Evolutionary conservation across 306 rosid species (phyloP), one percentile per base, ranked within the genome.

Genomic region (Cercis canadensis): DNA sequence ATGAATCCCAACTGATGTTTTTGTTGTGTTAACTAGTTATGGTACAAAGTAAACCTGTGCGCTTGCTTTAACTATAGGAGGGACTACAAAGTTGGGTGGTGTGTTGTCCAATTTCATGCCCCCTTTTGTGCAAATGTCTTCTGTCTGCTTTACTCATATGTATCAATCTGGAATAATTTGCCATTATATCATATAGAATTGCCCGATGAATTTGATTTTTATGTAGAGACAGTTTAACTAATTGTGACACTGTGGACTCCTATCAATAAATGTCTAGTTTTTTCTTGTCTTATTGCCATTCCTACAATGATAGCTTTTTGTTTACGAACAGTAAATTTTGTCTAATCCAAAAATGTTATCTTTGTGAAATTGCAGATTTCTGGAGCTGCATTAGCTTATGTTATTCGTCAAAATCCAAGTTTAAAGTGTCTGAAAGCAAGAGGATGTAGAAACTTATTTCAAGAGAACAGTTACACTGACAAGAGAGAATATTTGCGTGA

Each of bases 381-480:
- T 16, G 78, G 82, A 67, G 78, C 88, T 74, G 91, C 88, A 59
- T 79, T 91, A 75, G 75, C 89, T 64, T 63, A 75, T 57, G 57
- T 83, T 54, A 62, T 91, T 59, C 49, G 43, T 44, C 33, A 78
- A 78, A 88, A 88, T 80, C 84, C 78, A 8, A 75, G 66, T 71
- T 72, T 88, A 51, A 88, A 80, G 83, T 80, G 84, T 57, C 81
- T 91, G 78, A 88, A 80, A 78, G 87, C 75, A 33, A 88, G 83
- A 66, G 88, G 67, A 15, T 91, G 96, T 79, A 82, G 57, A 73
- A 82, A 87, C 78, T 82, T 91, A 55, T 69, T 75, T 68, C 86
- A 49, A 70, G 79, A 47, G 46, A 76, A 77, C 54, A 64, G 60
- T 59, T 55, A 50, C 71, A 15, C 44, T 55, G 75, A 47, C 60